These are phyloP conservation scores for Colletotrichum cereale DNA, from an alignment of 2,329 filamentous ascomycete genomes.

Conservation along the genomic window DNA sequence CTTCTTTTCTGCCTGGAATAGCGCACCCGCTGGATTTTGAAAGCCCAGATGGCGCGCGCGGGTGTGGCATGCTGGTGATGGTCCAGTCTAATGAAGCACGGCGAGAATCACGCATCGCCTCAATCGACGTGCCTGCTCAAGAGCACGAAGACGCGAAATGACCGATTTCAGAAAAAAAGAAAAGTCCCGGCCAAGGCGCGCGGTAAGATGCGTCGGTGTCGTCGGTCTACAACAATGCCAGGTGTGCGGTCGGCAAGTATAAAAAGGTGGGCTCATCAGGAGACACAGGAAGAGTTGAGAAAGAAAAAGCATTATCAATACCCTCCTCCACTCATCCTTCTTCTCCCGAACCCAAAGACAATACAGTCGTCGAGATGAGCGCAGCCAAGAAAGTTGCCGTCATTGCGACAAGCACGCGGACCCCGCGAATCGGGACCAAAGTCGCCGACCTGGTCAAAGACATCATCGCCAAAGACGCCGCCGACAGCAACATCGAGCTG, in stretches of 20 bases:
- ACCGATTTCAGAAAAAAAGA: rapidly evolving
- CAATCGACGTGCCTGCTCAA: no score
- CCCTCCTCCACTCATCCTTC: background rate
- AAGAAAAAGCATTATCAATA: background rate
- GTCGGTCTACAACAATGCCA: background rate
- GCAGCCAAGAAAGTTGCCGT: slow-evolving; percentile 47
- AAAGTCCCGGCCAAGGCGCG: background rate
- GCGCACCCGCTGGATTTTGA: background rate
- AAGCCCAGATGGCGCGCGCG: background rate
- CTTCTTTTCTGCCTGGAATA: background rate
- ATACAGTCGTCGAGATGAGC: background rate
- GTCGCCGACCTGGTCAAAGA: slow-evolving; percentile 51
- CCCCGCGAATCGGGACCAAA: slow-evolving; percentile 49
- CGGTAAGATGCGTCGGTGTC: background rate
- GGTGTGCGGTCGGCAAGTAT: background rate
- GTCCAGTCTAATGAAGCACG: background rate
- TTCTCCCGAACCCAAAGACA: background rate
- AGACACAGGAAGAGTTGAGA: background rate
- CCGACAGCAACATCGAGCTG: slow-evolving; percentile 43
- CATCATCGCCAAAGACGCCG: slow-evolving; percentile 44
- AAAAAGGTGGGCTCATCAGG: background rate
- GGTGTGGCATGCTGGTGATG: background rate
- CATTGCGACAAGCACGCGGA: slow-evolving; percentile 53
- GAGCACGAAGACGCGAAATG: rapidly evolving
- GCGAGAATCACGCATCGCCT: background rate